Percentiles rank a stretch among this genome's conserved stretches.
phyloP scores from a whole-genome alignment of 1,139 yeast genomes.

The Taphrina flavorubra region DNA sequence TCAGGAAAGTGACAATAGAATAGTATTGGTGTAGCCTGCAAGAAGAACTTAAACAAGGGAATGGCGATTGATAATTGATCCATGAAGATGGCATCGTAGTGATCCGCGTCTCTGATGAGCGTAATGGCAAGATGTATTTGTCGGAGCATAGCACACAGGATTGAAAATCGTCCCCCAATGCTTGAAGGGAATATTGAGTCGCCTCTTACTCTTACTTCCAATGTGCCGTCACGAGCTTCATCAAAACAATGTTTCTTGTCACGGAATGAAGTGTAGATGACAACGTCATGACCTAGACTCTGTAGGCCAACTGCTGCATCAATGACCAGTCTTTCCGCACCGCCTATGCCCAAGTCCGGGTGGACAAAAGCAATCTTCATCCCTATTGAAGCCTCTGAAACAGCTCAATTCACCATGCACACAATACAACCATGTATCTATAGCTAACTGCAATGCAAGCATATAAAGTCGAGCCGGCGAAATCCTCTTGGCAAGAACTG shows the following conservation, averaged over 20 bases:
- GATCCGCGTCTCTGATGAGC: constrained; percentile 56
- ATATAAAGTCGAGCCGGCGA: no score
- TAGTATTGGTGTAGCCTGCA: constrained; percentile 59
- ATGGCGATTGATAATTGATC: constrained; percentile 89
- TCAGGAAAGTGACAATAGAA: constrained; percentile 98
- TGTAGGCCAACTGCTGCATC: constrained; percentile 93
- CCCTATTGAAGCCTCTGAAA: not conserved
- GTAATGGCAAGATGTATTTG: constrained; percentile 70
- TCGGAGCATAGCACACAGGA: constrained; percentile 80
- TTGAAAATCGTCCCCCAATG: constrained; percentile 69
- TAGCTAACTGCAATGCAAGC: no score
- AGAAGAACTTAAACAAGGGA: constrained; percentile 65
- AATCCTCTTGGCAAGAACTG: no score
- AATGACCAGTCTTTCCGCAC: constrained; percentile 93
- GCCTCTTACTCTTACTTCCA: constrained; percentile 76
- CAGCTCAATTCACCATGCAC: not conserved
- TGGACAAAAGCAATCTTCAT: constrained; percentile 83
- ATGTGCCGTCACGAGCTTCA: constrained; percentile 65
- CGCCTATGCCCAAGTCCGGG: constrained; percentile 96
- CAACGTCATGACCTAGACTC: constrained; percentile 67
- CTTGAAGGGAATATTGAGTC: constrained; percentile 73
- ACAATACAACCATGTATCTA: no score
- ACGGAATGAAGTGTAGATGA: constrained; percentile 86
- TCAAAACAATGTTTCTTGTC: constrained; percentile 87
- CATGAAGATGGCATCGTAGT: constrained; percentile 75